Conservation (phyloP, 441 rosid genomes). For the Populus trichocarpa region DNA sequence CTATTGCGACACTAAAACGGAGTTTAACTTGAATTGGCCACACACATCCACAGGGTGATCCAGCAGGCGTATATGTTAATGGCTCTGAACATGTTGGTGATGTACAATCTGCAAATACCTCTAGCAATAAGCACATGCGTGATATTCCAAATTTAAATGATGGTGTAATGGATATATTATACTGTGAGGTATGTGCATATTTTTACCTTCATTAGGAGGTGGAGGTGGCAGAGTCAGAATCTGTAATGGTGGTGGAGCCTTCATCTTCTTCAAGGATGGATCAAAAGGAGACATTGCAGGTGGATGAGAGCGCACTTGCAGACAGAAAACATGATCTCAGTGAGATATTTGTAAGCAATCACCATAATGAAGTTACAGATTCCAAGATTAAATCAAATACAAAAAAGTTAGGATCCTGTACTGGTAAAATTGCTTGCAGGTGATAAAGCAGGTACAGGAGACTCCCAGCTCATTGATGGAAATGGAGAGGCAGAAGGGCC, state of each 20-base stretch:
- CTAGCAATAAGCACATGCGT: not conserved
- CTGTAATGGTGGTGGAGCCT: conserved; percentile 39
- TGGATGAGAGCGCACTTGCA: conserved; percentile 30
- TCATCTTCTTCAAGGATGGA: conserved; percentile 34
- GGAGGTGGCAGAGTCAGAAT: conserved; percentile 53
- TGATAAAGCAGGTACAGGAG: conserved; percentile 33
- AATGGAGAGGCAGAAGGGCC: conserved; percentile 36
- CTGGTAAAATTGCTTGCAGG: conserved; percentile 27
- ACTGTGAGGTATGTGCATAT: not conserved
- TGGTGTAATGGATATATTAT: not conserved
- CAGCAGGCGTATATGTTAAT: conserved; percentile 51
- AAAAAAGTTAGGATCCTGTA: conserved; percentile 25
- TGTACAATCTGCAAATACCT: conserved; percentile 43
- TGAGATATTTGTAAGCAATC: conserved; percentile 5
- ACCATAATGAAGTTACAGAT: conserved; percentile 9
- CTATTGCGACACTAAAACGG: conserved; percentile 37
- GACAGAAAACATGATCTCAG: conserved; percentile 13
- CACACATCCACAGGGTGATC: conserved; percentile 59
- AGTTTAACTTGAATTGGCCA: conserved; percentile 72
- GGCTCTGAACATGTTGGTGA: conserved; percentile 48
- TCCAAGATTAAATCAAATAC: conserved; percentile 13
- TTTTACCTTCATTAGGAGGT: conserved; percentile 56
- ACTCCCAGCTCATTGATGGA: conserved; percentile 28
- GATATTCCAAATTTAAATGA: not conserved
- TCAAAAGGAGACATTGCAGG: conserved; percentile 43